These are phyloP conservation scores for Didymella lethalis DNA, from an alignment of 2,329 filamentous ascomycete genomes.

Conservation along the genomic window DNA sequence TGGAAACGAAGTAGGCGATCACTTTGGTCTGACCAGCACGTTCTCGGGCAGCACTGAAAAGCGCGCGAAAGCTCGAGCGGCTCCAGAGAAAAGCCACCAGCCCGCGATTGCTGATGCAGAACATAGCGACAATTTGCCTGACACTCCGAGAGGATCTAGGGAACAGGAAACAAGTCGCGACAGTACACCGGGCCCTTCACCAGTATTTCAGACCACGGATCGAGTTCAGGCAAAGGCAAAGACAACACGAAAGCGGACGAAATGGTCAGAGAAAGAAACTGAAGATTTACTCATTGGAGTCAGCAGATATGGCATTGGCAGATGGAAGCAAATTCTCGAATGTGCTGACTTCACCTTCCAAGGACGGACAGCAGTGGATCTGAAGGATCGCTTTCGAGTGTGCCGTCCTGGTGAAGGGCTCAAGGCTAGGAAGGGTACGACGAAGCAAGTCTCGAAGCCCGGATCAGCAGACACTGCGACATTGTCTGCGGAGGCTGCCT, in stretches of 20 bases:
- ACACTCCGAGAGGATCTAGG: neutral
- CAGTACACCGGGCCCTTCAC: neutral
- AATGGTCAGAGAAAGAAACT: slow-evolving; percentile 70
- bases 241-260: slow-evolving; percentile 62
- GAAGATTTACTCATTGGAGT: slow-evolving; percentile 65
- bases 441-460: slow-evolving; percentile 40
- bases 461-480: neutral
- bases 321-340: slow-evolving; percentile 69
- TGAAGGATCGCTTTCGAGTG: slow-evolving; percentile 69
- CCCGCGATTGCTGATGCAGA: neutral
- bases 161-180: neutral
- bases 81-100: neutral
- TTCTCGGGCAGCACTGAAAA: slow-evolving; percentile 4
- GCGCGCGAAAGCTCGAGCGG: slow-evolving; percentile 2
- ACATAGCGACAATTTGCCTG: neutral
- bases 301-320: slow-evolving; percentile 67
- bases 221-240: slow-evolving; percentile 34
- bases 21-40: slow-evolving; percentile 4
- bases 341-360: slow-evolving; percentile 66
- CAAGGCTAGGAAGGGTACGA: slow-evolving; percentile 46
- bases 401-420: slow-evolving; percentile 57
- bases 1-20: slow-evolving; percentile 29
- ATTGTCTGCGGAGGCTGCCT: neutral
- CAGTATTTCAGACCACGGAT: slow-evolving; percentile 9
- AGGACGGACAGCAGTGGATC: slow-evolving; percentile 65